phyloP scores from a whole-genome alignment of 2,329 filamentous ascomycete species.

The Xylogone sp. region DNA sequence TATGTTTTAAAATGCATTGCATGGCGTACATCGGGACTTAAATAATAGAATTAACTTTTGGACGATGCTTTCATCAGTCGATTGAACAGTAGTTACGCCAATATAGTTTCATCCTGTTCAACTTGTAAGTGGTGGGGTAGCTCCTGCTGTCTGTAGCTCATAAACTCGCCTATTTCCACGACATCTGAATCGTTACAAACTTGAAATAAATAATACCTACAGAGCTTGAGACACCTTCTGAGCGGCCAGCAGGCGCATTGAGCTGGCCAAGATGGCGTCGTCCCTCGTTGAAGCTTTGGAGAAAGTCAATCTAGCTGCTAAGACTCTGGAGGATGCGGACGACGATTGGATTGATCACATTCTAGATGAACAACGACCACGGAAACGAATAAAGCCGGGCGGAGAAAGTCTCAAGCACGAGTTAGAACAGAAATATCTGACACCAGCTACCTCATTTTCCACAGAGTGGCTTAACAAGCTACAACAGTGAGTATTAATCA shows the following conservation, averaged over 20 bases:
- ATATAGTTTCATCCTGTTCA: background rate
- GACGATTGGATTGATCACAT: conserved; percentile 54
- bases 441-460: conserved; percentile 75
- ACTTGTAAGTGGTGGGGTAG: background rate
- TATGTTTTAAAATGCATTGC: conserved; percentile 2
- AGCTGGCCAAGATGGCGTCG: conserved; percentile 19
- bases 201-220: background rate
- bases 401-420: conserved; percentile 62
- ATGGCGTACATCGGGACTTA: conserved; percentile 3
- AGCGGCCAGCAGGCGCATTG: background rate
- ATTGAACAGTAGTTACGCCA: background rate
- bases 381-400: conserved; percentile 47
- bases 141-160: background rate
- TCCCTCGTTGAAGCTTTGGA: conserved; percentile 45
- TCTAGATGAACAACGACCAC: conserved; percentile 48
- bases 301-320: conserved; percentile 40
- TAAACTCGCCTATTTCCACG: background rate
- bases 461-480: conserved; percentile 82
- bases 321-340: conserved; percentile 23
- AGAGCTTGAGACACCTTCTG: background rate
- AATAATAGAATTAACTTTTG: background rate
- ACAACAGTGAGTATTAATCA: conserved; percentile 58
- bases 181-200: background rate
- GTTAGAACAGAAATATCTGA: conserved; percentile 73
- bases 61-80: background rate